Evolutionary conservation across 306 rosid species (phyloP), one percentile per base, ranked within the genome.

Genomic region (Prunus campanulata): DNA sequence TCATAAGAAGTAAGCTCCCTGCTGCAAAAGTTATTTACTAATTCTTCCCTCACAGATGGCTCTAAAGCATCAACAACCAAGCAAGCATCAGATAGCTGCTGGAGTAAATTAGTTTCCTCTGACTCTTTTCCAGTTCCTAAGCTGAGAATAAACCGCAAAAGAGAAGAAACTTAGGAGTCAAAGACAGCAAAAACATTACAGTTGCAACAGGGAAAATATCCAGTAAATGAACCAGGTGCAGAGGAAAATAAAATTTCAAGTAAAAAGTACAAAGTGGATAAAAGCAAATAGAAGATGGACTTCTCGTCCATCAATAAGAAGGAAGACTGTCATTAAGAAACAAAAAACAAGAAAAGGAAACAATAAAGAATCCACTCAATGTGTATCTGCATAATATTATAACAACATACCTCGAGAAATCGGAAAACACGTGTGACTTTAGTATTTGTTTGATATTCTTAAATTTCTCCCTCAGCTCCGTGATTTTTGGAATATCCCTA

Each of bases 111-210:
- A 32, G 87, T 81, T 89, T 95, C 98, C 85, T 92, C 99, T 54
- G 96, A 87, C 89, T 95, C 99, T 83, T 95, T 95, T 71, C 99
- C 99, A 25, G 99, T 92, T 79, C 99, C 99, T 89, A 95, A 87
- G 99, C 99, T 95, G 97, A 86, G 84, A 86, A 81, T 69, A 76
- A 84, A 61, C 66, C 70, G 67, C 74, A 71, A 84, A 83, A 80
- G 66, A 61, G 78, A 75, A 81, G 59, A 75, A 20, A 56, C 56
- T 65, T 44, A 79, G 68, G 66, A 65, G 59, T 4, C 42, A 3
- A 35, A 55, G 24, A 20, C 20, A 32, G 48, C 48, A 65, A 18
- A 65, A 65, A 32, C 25, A 65, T 44, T 57, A 48, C 24, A 39
- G 61, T 57, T 69, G 42, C 13, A 49, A 62, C 20, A 11, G 42